Evolutionary conservation across 768 basidiomycete genomes (phyloP), one percentile per base, ranked within the genome.

Genomic region (Pleurotus sapidus): DNA sequence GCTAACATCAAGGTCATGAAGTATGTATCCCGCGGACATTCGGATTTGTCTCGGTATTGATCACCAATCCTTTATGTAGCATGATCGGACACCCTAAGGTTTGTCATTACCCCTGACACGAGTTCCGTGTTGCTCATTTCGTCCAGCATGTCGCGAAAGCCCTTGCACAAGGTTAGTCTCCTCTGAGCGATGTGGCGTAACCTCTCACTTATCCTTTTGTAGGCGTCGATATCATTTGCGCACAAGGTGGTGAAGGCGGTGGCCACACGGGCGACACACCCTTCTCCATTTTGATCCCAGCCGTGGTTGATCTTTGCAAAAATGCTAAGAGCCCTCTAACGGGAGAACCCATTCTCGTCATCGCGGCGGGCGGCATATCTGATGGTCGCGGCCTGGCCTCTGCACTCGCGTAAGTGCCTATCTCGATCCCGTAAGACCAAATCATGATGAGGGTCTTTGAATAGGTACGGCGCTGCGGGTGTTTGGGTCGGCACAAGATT

Each of bases 401-500:
- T 15, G 73, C 89, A 25, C 81, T 91, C 56, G 78, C 87, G 83
- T 89, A 72, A 65, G 75, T 63, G 18, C 18, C 17, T 24, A 8
- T 27, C 18, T 39, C 18, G 20, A 14, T 55, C 15, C 45, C 12
- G 20, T 6, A 49, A 5, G 30, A 17, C 14, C 11, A 4, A 1
- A n/a, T 48, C 39, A n/a, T 12, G 18, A 45, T 37, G n/a, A 18
- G 24, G 11, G 17, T 42, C 18, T 14, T 42, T 54, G 18, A 12
- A 18, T 60, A 89, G 88, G 53, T 91, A 88, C 61, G 93, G 93
- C 47, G 93, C 92, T 4, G 77, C 87, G 2, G 93, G 87, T 45
- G 88, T 94, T 3, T 95, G 93, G 93, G 90, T 92, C 38, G 89
- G 89, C 40, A 94, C 91, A 4, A 85, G 91, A 39, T 94, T 94